Base-by-base conservation (phyloP, 2,329 filamentous ascomycete genomes). In the Cordyceps cicadae region DNA sequence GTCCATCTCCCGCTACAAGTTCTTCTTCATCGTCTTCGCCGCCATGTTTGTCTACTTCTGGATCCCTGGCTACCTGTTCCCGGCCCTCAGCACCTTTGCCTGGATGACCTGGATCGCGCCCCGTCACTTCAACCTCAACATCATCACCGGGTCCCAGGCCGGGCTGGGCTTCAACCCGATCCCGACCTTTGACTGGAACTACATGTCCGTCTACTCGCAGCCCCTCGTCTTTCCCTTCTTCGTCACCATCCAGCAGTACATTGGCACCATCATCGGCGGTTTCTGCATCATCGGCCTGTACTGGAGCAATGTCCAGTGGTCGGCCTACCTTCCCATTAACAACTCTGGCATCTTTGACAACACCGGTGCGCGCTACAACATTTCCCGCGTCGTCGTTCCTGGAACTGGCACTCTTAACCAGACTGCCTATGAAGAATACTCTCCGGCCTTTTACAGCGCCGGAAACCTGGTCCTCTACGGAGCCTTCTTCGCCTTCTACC, bases 61-160 rank as follows among this genome's bases (percentile, higher is more conserved):
- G 75, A 67, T 79, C 17, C 77, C 77, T 0, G 71, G 71, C 12
- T 77, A 73, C 52, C 67, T 79, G 1, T 79, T 78, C 65, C 71
- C 68, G 0, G 75, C 74, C 1, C 67, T 78, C 6, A 69, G 69
- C 15, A 71, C 71, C 1, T 78, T 79, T 67, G 76, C 75, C 66
- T 79, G 76, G 76, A 77, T 79, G 69, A 74, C 74, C 0, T 79
- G 76, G 77, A 78, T 78, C 21, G 68, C 75, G 1, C 77, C 77
- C 0, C 60, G 73, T n/a, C 77, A 77, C 54, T 59, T 75, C 37
- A 74, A 70, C 5, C 67, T 77, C 6, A 75, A 74, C 24, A 29
- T 50, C 15, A 54, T 62, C 21, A 62, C 60, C 1, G 60, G 60
- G 19, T 54, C 52, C 52, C 24, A 37, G 19, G n/a, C 39, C 11